Base-by-base conservation (phyloP, 2,329 filamentous ascomycete species). In the Trichoderma sp. region DNA sequence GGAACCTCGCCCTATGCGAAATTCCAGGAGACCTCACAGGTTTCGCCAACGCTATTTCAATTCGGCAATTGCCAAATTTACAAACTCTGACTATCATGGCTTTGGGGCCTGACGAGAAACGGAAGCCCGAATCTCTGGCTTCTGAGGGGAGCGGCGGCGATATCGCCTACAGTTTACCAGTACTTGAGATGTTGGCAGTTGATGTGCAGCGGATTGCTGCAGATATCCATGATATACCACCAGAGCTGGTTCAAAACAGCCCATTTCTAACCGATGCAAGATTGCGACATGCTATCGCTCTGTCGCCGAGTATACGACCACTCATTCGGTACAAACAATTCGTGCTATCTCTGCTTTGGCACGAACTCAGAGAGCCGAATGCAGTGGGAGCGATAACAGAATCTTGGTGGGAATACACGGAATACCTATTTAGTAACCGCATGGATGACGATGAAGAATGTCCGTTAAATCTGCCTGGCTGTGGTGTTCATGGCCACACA, bases 1-100 rank as follows among this genome's bases (percentile, higher is more conserved):
- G n/a, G 15, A 68, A 68, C 12, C 24, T 68, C n/a, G 65, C 65
- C 4, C 65, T 68, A 12, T 68, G 65, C 26, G 65, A 68, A 57
- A 60, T 68, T 14, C 53, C 65, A 3, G 34, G 65, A 18, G 53
- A 68, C 3, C 28, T 68, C n/a, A 43, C 28, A 8, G 14, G 32
- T 18, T 58, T 60, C n/a, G 30, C 65, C 1, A 39, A 8, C 6
- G 53, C 65, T 6, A 14, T 68, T 28, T 53, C 65, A 2, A 68
- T 68, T 26, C 65, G 65, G 2, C 18, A 30, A 15, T 18, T 68
- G 26, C 65, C 65, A 28, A 58, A 39, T 12, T 28, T 68, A n/a
- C 24, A 68, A 43, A 58, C 53, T 1, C 26, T 68, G 7, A 68
- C 65, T 7, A 68, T 68, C 9, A 6, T 68, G 21, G 65, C 53